Conservation (phyloP, 768 basidiomycete genomes). For the Daedaleopsis nitida region DNA sequence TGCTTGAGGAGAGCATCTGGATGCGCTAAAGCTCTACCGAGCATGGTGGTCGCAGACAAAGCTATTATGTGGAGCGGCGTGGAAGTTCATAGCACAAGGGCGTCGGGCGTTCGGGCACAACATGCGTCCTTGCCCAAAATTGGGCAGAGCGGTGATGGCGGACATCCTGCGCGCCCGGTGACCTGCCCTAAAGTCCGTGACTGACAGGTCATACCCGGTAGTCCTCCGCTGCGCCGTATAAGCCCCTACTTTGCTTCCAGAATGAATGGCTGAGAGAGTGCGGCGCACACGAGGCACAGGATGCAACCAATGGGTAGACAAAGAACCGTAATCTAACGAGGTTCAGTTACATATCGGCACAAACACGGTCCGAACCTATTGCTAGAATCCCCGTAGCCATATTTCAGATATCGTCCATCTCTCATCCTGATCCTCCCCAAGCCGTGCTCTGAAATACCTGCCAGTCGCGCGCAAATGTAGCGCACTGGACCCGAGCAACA, state of each 20-base stretch:
- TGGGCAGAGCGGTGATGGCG: background rate
- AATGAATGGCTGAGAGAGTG: too few relatives aligned
- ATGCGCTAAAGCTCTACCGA: background rate
- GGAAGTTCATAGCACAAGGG: background rate
- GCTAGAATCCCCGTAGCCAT: constrained; percentile 24
- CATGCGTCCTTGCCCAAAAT: background rate
- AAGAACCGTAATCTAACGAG: too few relatives aligned
- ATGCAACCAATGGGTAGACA: too few relatives aligned
- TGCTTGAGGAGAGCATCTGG: background rate
- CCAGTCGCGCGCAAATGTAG: constrained; percentile 17
- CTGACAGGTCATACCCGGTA: too few relatives aligned
- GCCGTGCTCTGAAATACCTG: constrained; percentile 20
- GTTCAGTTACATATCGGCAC: background rate
- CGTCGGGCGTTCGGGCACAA: background rate
- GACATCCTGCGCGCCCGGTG: background rate
- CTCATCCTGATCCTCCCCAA: constrained; percentile 16
- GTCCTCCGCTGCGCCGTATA: too few relatives aligned
- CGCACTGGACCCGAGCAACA: constrained; percentile 17
- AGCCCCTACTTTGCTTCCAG: too few relatives aligned
- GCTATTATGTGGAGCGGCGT: background rate
- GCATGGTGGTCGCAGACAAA: constrained; percentile 8
- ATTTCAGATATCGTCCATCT: constrained; percentile 27
- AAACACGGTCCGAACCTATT: background rate
- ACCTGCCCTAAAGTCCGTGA: background rate
- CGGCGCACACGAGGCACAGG: too few relatives aligned